These are phyloP conservation scores for Aspergillus campestris DNA, from an alignment of 495 filamentous ascomycete genomes.

Conservation along the genomic window DNA sequence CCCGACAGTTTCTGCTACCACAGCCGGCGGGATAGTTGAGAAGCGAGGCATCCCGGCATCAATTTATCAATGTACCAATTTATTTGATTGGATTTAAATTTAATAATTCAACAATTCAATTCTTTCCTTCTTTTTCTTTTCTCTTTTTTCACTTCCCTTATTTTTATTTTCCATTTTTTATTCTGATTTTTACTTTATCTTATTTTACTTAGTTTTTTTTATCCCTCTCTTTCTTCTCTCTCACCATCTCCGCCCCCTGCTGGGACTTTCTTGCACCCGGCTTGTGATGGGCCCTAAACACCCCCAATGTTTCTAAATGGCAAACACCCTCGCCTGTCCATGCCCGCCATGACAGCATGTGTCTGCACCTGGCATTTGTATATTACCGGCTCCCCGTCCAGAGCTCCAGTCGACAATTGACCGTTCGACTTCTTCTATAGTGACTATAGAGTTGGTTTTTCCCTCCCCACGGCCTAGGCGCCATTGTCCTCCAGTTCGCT, in stretches of 20 bases:
- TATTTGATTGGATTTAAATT: too few relatives aligned
- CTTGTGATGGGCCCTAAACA: conserved; percentile 15
- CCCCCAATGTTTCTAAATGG: conserved; percentile 3
- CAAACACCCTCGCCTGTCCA: conserved; percentile 10
- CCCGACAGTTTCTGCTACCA: too few relatives aligned
- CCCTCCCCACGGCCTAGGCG: too few relatives aligned
- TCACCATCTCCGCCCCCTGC: conserved; percentile 1
- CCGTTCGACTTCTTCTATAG: too few relatives aligned
- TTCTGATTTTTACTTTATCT: too few relatives aligned
- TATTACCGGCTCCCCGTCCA: too few relatives aligned
- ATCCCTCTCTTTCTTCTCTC: conserved; percentile 7
- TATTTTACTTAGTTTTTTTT: conserved; percentile 3
- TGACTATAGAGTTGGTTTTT: too few relatives aligned
- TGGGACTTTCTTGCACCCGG: conserved; percentile 6
- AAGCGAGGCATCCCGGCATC: not conserved
- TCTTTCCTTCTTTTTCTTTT: not conserved
- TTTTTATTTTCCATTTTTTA: not conserved
- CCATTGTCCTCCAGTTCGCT: too few relatives aligned
- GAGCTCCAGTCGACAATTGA: too few relatives aligned
- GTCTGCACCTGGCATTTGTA: conserved; percentile 2
- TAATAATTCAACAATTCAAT: not conserved
- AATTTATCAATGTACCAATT: not conserved
- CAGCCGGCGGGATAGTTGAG: too few relatives aligned
- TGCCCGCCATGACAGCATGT: conserved; percentile 10
- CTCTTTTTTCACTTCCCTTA: not conserved